Evolutionary conservation across 1,284 basidiomycete species (phyloP), one percentile per base, ranked within the genome.

Genomic region (Malassezia sympodialis): DNA sequence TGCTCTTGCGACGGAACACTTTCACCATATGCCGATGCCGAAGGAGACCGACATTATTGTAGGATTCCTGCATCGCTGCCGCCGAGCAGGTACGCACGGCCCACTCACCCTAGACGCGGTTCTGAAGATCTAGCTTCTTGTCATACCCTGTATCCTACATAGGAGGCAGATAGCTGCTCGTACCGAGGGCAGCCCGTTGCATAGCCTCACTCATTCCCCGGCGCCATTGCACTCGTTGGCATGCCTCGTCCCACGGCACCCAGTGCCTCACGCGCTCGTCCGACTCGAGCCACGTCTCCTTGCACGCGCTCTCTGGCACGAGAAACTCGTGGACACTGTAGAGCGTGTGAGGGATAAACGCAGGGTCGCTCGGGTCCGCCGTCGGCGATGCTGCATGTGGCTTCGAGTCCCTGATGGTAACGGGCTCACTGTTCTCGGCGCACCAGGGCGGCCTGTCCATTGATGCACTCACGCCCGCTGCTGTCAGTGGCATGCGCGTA

Each of bases 251-350:
- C 1, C 56, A 15, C 2, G 61, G 50, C 11, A 70, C 55, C 28
- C 53, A 48, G 21, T 54, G 48, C 10, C 69, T 53, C n/a, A 42
- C 44, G 2, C 69, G 56, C 47, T 72, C 62, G 35, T 64, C 39
- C 39, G 54, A 37, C 32, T 71, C 69, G 21, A 59, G 69, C 69
- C 69, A 71, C 1, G 59, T 43, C 8, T 46, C 41, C 27, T 50
- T 49, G 23, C 51, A 17, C 7, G 37, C 55, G 2, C 37, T 39
- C 7, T 26, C 14, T 0, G 35, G n/a, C 4, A 72, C 27, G 17
- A 49, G 23, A 15, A 73, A 52, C 44, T 65, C 60, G 37, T 67
- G 62, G 30, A 56, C 63, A 3, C 43, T 52, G 37, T 73, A 73
- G 15, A 49, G 26, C 1, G 67, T 68, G 8, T 61, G 31, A 2